Percentiles rank a stretch among this genome's conserved stretches.
Conservation (phyloP, 2,329 filamentous ascomycete species). For the Mycosphaerella sp. region DNA sequence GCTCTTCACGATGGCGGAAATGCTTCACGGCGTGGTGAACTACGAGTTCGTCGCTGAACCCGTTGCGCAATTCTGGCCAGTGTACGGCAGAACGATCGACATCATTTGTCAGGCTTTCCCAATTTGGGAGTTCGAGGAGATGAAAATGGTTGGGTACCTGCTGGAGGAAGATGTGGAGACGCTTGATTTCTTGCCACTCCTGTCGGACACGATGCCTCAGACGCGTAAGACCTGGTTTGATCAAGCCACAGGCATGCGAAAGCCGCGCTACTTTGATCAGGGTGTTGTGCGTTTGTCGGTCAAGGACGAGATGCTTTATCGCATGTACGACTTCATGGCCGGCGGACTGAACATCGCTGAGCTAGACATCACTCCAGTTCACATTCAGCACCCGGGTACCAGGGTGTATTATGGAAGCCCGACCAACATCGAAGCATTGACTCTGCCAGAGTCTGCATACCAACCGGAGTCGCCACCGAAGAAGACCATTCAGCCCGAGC, state of each 20-base stretch:
- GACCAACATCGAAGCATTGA: conserved; percentile 24
- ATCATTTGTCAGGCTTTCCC: conserved; percentile 53
- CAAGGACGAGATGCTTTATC: conserved; percentile 61
- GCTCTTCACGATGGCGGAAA: conserved; percentile 37
- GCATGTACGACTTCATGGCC: conserved; percentile 57
- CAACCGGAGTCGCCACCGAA: conserved; percentile 26
- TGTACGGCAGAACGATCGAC: conserved; percentile 58
- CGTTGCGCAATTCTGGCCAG: conserved; percentile 58
- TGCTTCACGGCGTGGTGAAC: conserved; percentile 33
- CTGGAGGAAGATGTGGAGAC: conserved; percentile 63
- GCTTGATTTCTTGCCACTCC: conserved; percentile 58
- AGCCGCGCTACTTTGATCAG: conserved; percentile 48
- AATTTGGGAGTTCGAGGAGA: conserved; percentile 45
- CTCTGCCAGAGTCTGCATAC: conserved; percentile 38
- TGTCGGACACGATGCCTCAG: conserved; percentile 21
- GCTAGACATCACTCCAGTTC: conserved; percentile 33
- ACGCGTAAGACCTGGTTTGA: conserved; percentile 50
- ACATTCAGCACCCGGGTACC: conserved; percentile 13
- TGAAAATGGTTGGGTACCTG: conserved; percentile 53
- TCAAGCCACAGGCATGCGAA: conserved; percentile 39
- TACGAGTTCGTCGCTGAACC: conserved; percentile 56
- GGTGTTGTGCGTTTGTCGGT: conserved; percentile 49
- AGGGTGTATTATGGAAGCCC: conserved; percentile 26
- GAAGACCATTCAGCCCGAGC: conserved; percentile 19
- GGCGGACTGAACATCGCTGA: conserved; percentile 56